Percentiles rank a stretch among this genome's conserved stretches.
Evolutionary conservation across 2,329 filamentous ascomycete species (phyloP).

Genomic region (Macrophomina phaseolina): DNA sequence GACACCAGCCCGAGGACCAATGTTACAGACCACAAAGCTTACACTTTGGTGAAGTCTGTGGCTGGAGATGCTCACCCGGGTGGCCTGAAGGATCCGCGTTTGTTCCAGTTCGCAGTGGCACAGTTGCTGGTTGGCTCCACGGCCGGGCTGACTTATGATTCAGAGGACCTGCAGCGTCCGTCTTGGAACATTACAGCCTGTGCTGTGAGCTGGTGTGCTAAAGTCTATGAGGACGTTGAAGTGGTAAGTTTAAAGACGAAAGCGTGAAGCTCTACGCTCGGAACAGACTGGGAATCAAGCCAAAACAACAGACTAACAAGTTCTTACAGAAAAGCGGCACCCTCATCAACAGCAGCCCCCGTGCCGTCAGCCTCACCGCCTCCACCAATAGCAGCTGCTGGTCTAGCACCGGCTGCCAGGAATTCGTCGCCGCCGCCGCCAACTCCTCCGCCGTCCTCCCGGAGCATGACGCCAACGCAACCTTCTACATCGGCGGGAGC

Average conservation of each 20-base stretch:
- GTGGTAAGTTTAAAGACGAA: neutral
- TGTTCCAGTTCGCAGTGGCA: conserved; percentile 10
- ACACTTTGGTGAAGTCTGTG: conserved; percentile 4
- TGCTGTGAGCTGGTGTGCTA: conserved; percentile 18
- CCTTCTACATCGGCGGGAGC: neutral
- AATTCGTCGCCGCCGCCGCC: neutral
- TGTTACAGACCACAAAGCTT: neutral
- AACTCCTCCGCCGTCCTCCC: neutral
- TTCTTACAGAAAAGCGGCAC: neutral
- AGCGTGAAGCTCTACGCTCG: too few relatives aligned
- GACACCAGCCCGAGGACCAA: neutral
- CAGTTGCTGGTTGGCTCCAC: neutral
- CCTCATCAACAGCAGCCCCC: conserved; percentile 1
- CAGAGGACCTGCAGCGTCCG: conserved; percentile 3
- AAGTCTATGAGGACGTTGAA: conserved; percentile 8
- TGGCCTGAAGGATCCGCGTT: conserved; percentile 2
- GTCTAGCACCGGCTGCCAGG: neutral
- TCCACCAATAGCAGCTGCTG: conserved; percentile 10
- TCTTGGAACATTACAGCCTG: conserved; percentile 12
- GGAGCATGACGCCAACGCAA: neutral
- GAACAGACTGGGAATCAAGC: too few relatives aligned
- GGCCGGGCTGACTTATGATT: neutral
- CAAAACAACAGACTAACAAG: neutral
- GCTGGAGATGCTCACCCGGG: neutral
- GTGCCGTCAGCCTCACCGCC: conserved; percentile 12